Percentiles rank a stretch among this genome's conserved stretches.
phyloP scores from a whole-genome alignment of 768 basidiomycete species.

The Lanmaoa pseudosensibilis region DNA sequence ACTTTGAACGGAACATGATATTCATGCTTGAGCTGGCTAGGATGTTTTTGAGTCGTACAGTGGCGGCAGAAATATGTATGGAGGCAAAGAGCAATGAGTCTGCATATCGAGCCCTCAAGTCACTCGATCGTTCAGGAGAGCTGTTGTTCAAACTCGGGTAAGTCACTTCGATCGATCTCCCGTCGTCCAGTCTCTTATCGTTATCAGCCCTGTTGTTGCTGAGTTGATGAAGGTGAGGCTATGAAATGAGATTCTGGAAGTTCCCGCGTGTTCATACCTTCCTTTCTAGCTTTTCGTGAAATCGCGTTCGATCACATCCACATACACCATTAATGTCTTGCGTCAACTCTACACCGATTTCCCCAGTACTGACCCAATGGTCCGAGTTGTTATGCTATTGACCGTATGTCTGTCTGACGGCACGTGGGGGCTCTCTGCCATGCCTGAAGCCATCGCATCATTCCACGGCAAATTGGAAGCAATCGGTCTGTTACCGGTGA shows the following conservation, averaged over 20 bases:
- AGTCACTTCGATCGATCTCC: constrained; percentile 21
- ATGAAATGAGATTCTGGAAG: not conserved
- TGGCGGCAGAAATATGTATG: constrained; percentile 84
- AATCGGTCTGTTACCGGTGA: constrained; percentile 56
- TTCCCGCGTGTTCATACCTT: constrained; percentile 6
- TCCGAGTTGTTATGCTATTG: constrained; percentile 73
- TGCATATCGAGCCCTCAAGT: constrained; percentile 68
- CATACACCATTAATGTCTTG: constrained; percentile 50
- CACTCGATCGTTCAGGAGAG: constrained; percentile 60
- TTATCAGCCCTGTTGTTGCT: constrained; percentile 46
- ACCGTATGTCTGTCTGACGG: constrained; percentile 52
- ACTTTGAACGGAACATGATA: not conserved
- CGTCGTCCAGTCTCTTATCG: constrained; percentile 7
- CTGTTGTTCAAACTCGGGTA: constrained; percentile 71
- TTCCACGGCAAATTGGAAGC: constrained; percentile 54
- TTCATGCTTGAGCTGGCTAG: constrained; percentile 36
- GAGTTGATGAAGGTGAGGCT: constrained; percentile 63
- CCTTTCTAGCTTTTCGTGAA: constrained; percentile 60
- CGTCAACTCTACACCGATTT: constrained; percentile 67
- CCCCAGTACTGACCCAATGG: constrained; percentile 56
- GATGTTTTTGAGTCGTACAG: constrained; percentile 81
- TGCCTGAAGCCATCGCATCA: constrained; percentile 27
- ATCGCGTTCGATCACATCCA: constrained; percentile 61
- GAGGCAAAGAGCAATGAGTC: constrained; percentile 70
- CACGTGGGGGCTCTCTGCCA: constrained; percentile 28